Evolutionary conservation across 1,284 basidiomycete genomes (phyloP).

Genomic region (Pseudozyma hubeiensis): DNA sequence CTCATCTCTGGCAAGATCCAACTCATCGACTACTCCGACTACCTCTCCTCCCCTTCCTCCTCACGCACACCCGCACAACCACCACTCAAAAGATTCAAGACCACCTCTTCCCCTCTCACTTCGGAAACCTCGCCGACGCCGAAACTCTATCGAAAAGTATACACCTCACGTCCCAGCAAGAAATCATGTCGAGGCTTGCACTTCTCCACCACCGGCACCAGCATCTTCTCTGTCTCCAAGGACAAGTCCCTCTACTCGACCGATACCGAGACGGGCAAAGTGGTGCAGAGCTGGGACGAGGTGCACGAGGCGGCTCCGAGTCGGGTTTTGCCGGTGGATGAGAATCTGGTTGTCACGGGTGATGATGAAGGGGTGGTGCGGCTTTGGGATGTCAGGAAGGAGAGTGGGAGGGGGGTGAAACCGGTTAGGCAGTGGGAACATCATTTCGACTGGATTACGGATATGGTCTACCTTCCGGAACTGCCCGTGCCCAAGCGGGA

Average conservation of each 20-base stretch:
- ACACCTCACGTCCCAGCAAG: slow-evolving; percentile 48
- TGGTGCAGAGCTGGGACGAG: slow-evolving; percentile 75
- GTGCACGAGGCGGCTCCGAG: slow-evolving; percentile 79
- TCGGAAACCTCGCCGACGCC: neutral
- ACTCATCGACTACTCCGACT: slow-evolving; percentile 75
- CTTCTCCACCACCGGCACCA: slow-evolving; percentile 32
- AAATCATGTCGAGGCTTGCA: slow-evolving; percentile 60
- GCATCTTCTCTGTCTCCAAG: slow-evolving; percentile 84
- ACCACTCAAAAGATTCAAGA: slow-evolving; percentile 16
- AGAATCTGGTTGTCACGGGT: slow-evolving; percentile 80
- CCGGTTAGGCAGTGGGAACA: slow-evolving; percentile 79
- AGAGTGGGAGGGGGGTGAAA: slow-evolving; percentile 13
- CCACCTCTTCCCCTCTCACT: neutral
- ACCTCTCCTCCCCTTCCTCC: slow-evolving; percentile 7
- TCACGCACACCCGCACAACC: slow-evolving; percentile 5
- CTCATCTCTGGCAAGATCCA: slow-evolving; percentile 86
- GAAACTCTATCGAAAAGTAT: slow-evolving; percentile 47
- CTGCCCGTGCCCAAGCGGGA: slow-evolving; percentile 39
- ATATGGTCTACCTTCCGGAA: slow-evolving; percentile 78
- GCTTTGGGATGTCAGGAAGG: slow-evolving; percentile 86
- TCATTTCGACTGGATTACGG: slow-evolving; percentile 95
- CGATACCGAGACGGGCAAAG: slow-evolving; percentile 73
- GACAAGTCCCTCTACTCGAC: slow-evolving; percentile 76
- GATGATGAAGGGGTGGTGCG: slow-evolving; percentile 95
- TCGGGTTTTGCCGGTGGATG: slow-evolving; percentile 81